These are phyloP conservation scores for Fusarium devonianum DNA, from an alignment of 2,329 filamentous ascomycete genomes.

Conservation along the genomic window DNA sequence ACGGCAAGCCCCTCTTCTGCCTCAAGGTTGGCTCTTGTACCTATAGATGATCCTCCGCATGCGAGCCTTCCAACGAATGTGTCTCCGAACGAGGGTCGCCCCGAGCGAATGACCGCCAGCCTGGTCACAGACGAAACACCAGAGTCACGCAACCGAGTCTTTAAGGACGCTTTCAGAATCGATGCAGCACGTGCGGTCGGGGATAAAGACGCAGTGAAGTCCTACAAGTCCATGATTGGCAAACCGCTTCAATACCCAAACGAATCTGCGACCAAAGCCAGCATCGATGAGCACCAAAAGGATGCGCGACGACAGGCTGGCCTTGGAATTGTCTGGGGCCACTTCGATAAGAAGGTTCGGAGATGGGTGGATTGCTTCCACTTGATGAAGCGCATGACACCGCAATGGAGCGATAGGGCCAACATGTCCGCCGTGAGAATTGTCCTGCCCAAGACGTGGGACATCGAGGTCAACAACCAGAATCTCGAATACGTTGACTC, in stretches of 20 bases:
- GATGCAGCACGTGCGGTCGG: conserved; percentile 25
- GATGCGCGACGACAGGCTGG: conserved; percentile 48
- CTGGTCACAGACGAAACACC: conserved; percentile 18
- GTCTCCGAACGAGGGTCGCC: background rate
- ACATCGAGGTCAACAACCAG: conserved; percentile 46
- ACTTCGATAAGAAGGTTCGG: conserved; percentile 40
- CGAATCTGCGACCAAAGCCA: conserved; percentile 32
- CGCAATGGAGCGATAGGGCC: conserved; percentile 41
- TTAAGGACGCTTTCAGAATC: conserved; percentile 43
- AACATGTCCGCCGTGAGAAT: conserved; percentile 49
- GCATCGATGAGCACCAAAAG: conserved; percentile 25
- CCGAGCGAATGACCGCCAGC: conserved; percentile 19
- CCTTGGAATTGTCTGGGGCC: conserved; percentile 46
- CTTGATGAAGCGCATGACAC: conserved; percentile 49
- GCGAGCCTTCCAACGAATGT: conserved; percentile 7
- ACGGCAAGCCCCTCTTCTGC: conserved; percentile 1
- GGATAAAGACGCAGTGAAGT: conserved; percentile 31
- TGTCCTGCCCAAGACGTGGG: conserved; percentile 46
- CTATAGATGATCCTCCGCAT: background rate
- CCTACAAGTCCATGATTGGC: conserved; percentile 41
- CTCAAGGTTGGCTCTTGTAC: conserved; percentile 6
- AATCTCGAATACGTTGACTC: conserved; percentile 47
- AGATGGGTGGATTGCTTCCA: conserved; percentile 52
- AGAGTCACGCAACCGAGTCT: conserved; percentile 38
- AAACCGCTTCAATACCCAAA: conserved; percentile 42